A percentile compares a stretch with the other conserved stretches of the same genome.
These are phyloP conservation scores for Polyrhizophydium stewartii DNA, from an alignment of 371 early-diverging fungal species.

Conservation along the genomic window DNA sequence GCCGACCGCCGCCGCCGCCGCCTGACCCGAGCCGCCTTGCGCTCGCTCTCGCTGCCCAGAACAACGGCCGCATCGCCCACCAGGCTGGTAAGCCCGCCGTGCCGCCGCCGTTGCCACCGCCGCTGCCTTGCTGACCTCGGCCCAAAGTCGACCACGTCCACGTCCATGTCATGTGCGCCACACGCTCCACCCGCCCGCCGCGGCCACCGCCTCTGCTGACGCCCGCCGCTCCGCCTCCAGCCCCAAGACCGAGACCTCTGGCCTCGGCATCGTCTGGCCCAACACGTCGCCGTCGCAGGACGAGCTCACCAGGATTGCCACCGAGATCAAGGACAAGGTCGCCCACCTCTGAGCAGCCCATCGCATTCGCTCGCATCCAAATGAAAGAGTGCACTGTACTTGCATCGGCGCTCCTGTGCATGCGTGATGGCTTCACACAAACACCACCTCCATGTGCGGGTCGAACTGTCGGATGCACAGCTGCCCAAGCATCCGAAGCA, in stretches of 20 bases:
- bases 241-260: constrained; percentile 20
- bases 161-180: constrained; percentile 72
- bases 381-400: too few species aligned
- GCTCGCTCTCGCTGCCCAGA: constrained; percentile 33
- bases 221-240: background rate
- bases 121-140: background rate
- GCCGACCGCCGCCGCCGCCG: background rate
- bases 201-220: background rate
- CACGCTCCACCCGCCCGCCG: background rate
- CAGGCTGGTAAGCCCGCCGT: background rate
- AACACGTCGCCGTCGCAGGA: constrained; percentile 29
- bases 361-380: too few species aligned
- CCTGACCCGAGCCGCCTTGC: background rate
- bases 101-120: too few species aligned
- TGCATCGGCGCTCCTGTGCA: background rate
- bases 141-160: constrained; percentile 77
- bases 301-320: constrained; percentile 31
- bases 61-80: constrained; percentile 73
- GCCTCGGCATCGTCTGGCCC: constrained; percentile 65
- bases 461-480: background rate
- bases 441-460: background rate
- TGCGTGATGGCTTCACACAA: background rate
- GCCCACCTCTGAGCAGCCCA: background rate
- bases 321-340: constrained; percentile 6
- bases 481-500: background rate